Evolutionary conservation across 345 rosid species (phyloP), one percentile per base, ranked within the genome.

Genomic region (Noccaea caerulescens): DNA sequence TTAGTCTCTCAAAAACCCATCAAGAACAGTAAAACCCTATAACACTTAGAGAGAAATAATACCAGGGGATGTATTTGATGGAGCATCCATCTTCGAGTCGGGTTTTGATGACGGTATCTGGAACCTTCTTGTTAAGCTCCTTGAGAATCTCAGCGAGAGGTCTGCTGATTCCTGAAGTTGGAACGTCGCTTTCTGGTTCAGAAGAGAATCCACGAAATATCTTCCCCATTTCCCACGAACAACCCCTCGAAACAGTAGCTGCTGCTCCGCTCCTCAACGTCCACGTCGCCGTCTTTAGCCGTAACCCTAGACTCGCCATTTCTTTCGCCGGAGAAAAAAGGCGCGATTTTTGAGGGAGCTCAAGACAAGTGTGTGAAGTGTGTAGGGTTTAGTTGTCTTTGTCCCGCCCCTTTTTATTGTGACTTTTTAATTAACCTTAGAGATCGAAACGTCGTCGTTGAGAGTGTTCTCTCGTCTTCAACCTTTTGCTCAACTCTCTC

Each of bases 1-100:
- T 54, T n/a, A 16, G 54, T 54, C 12, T 33, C 11, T 53, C 10
- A 12, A 20, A 47, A 49, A 33, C n/a, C 34, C 43, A 38, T 57
- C 20, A 63, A 46, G 42, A 55, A 52, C 7, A 25, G 4, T 18
- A 42, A 33, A 27, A 63, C 64, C 39, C 43, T 25, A 27, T 23
- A 1, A 30, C 14, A 3, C 7, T 9, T 42, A 52, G 50, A 39
- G 6, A 44, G 54, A 58, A 13, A 13, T 0, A 1, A 10, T 68
- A 87, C 97, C 97, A 91, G 1, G 95, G 92, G n/a, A 91, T 78
- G 80, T 91, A 91, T 82, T 82, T 91, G 74, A 77, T 60, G 61
- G 84, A 38, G 72, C 77, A 82, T 47, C 86, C 92, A 77, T 88
- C 90, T 66, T 88, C 88, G 8, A 68, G 49, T 16, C 92, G 88